These are phyloP conservation scores for Heliosperma pusillum DNA, from an alignment of 148 eudicot genomes.

Conservation along the genomic window DNA sequence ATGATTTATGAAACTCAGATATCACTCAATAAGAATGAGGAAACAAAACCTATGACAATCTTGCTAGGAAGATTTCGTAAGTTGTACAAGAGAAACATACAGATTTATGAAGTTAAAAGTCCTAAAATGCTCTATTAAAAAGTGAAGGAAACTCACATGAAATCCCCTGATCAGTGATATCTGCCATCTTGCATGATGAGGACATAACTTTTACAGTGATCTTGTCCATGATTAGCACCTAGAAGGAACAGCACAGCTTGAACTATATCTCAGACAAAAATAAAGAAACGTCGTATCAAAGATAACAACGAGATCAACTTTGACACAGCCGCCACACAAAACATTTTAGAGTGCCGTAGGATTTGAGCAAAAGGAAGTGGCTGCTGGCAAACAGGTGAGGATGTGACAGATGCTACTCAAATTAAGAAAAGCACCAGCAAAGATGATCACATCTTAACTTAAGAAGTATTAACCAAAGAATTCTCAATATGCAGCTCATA, in stretches of 20 bases:
- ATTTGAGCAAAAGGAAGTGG: not conserved
- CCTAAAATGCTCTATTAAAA: not conserved
- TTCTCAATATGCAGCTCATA: not conserved
- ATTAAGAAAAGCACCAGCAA: not conserved
- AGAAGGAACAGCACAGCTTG: slow-evolving; percentile 6
- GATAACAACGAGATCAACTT: not conserved
- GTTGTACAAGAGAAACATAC: too few relatives aligned
- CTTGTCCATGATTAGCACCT: slow-evolving; percentile 99
- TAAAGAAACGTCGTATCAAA: not conserved
- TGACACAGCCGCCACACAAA: not conserved
- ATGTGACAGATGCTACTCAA: not conserved
- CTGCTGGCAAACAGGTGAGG: not conserved
- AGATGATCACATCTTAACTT: not conserved
- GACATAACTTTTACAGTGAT: slow-evolving; percentile 97
- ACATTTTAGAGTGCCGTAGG: not conserved
- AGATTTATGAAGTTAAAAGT: not conserved
- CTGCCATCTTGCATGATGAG: slow-evolving; percentile 95
- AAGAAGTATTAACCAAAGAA: not conserved
- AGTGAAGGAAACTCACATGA: slow-evolving; percentile 57
- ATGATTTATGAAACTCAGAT: not conserved
- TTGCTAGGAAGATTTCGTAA: too few relatives aligned
- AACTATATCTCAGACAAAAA: slow-evolving; percentile 2
- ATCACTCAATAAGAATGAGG: not conserved
- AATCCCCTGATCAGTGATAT: slow-evolving; percentile 93
- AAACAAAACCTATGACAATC: too few relatives aligned